These are phyloP conservation scores for Lasiodiplodia sp. DNA, from an alignment of 2,329 filamentous ascomycete species.

Conservation along the genomic window DNA sequence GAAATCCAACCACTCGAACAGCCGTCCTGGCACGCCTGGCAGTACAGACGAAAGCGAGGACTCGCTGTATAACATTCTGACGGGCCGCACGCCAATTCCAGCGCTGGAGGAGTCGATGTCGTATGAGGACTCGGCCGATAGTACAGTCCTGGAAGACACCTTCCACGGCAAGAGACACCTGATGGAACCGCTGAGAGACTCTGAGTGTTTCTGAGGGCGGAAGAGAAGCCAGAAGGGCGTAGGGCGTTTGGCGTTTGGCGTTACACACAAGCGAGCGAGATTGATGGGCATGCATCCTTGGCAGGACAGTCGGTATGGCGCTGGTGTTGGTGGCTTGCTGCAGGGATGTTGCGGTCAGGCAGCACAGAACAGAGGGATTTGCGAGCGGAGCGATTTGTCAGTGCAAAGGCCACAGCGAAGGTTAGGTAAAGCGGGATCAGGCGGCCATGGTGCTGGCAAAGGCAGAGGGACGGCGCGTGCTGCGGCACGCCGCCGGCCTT, in stretches of 20 bases:
- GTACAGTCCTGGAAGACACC: slow-evolving; percentile 24
- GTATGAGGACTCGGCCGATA: slow-evolving; percentile 38
- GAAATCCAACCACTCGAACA: slow-evolving; percentile 34
- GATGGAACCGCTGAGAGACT: slow-evolving; percentile 30
- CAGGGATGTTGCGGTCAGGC: slow-evolving; percentile 20
- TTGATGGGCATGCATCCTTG: slow-evolving; percentile 7
- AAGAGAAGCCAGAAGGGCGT: neutral
- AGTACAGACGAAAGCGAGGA: slow-evolving; percentile 52
- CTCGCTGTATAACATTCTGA: slow-evolving; percentile 56
- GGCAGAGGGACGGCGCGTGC: slow-evolving; percentile 3
- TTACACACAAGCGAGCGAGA: neutral
- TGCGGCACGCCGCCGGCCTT: slow-evolving; percentile 12
- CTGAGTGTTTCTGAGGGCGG: slow-evolving; percentile 25
- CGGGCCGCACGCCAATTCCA: slow-evolving; percentile 53
- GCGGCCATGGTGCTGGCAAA: neutral
- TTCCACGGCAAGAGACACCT: slow-evolving; percentile 27
- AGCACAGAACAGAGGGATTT: slow-evolving; percentile 19
- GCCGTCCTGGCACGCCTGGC: slow-evolving; percentile 36
- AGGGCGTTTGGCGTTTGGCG: slow-evolving; percentile 7
- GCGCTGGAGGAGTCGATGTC: slow-evolving; percentile 34
- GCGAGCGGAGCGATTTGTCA: slow-evolving; percentile 10
- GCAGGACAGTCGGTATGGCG: slow-evolving; percentile 4
- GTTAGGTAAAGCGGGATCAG: neutral
- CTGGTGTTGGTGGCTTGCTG: slow-evolving; percentile 23
- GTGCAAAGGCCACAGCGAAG: neutral